Percentiles rank a stretch among this genome's conserved stretches.
Evolutionary conservation across 2,329 filamentous ascomycete species (phyloP).

Genomic region (Alternaria gaisen): DNA sequence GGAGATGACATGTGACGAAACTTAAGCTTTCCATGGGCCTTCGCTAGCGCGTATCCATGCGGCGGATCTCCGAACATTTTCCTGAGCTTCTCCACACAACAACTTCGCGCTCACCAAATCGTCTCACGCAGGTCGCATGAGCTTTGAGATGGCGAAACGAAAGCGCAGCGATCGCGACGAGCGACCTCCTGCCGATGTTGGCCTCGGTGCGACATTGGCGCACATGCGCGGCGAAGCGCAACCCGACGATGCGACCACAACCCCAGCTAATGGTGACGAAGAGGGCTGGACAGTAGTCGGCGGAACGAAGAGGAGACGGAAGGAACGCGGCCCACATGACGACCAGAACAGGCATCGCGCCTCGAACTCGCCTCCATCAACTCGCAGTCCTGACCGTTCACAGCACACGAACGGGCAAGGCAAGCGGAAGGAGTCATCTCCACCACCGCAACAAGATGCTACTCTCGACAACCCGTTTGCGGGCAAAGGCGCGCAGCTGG

Average conservation of each 20-base stretch:
- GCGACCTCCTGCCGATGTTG: constrained; percentile 29
- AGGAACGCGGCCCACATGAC: constrained; percentile 18
- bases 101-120: not conserved
- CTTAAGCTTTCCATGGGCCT: not conserved
- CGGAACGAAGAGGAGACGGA: constrained; percentile 35
- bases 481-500: constrained; percentile 17
- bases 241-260: constrained; percentile 18
- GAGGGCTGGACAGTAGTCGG: constrained; percentile 45
- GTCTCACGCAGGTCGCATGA: constrained; percentile 13
- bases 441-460: constrained; percentile 10
- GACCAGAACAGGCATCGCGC: constrained; percentile 7
- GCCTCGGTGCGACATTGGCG: constrained; percentile 43
- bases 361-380: constrained; percentile 12
- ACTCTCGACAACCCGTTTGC: constrained; percentile 28
- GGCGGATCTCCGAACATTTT: constrained; percentile 10
- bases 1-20: not conserved
- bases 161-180: constrained; percentile 37
- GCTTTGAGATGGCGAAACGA: constrained; percentile 41
- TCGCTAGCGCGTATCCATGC: not conserved
- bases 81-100: constrained; percentile 8
- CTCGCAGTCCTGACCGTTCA: not conserved
- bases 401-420: not conserved
- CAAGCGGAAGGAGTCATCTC: constrained; percentile 9
- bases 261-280: constrained; percentile 23
- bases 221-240: constrained; percentile 33